These are phyloP conservation scores for Lactarius deliciosus DNA, from an alignment of 768 basidiomycete genomes.

Conservation along the genomic window DNA sequence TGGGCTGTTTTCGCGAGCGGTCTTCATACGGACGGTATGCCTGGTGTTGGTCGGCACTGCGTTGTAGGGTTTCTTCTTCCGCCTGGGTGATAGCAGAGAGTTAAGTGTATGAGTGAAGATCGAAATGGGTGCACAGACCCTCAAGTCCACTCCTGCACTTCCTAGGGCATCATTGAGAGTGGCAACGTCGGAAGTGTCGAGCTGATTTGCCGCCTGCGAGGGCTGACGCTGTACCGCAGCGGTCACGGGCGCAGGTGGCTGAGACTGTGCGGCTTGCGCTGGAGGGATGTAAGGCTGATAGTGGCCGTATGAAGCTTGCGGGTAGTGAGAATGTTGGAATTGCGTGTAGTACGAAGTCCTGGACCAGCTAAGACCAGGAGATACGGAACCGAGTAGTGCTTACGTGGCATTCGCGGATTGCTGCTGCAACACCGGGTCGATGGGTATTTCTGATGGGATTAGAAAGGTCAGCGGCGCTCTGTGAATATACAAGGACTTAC, in stretches of 20 bases:
- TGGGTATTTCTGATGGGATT: slow-evolving; percentile 29
- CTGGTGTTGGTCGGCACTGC: slow-evolving; percentile 60
- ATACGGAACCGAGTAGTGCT: neutral
- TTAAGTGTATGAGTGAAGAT: neutral
- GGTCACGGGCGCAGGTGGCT: slow-evolving; percentile 25
- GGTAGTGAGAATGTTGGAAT: slow-evolving; percentile 32
- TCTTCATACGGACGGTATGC: slow-evolving; percentile 71
- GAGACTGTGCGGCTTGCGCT: slow-evolving; percentile 32
- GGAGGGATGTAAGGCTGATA: slow-evolving; percentile 32
- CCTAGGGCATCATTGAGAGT: slow-evolving; percentile 83
- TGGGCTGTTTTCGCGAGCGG: slow-evolving; percentile 74
- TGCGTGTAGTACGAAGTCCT: slow-evolving; percentile 29
- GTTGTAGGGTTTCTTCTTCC: slow-evolving; percentile 80
- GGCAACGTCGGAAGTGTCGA: slow-evolving; percentile 71
- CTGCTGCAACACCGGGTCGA: slow-evolving; percentile 31
- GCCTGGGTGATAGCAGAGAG: slow-evolving; percentile 48
- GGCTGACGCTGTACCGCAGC: slow-evolving; percentile 18
- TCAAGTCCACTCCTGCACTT: slow-evolving; percentile 83
- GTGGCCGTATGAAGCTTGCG: slow-evolving; percentile 36
- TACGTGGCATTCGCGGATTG: slow-evolving; percentile 29
- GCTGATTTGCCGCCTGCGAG: slow-evolving; percentile 18
- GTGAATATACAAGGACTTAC: slow-evolving; percentile 14
- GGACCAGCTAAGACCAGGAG: slow-evolving; percentile 15
- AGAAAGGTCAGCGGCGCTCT: neutral
- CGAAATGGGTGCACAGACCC: slow-evolving; percentile 45